Conservation (phyloP, 2,329 filamentous ascomycete genomes). For the Metarhizium album region DNA sequence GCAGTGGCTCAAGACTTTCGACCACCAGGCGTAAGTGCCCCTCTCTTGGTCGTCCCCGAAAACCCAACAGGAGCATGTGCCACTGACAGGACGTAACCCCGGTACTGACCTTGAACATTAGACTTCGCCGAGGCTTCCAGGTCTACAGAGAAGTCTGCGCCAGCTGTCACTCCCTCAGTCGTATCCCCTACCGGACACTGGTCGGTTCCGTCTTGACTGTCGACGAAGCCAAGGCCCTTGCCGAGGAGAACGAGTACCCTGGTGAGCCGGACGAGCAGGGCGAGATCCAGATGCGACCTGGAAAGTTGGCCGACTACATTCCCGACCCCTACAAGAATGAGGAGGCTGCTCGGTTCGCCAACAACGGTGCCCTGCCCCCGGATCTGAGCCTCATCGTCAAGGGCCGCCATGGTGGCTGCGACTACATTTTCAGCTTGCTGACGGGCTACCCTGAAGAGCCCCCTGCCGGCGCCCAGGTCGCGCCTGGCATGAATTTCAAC, state of each 20-base stretch:
- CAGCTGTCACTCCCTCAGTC: conserved; percentile 90
- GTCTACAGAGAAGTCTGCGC: conserved; percentile 98
- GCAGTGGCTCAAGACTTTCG: conserved; percentile 89
- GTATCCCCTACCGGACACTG: conserved; percentile 85
- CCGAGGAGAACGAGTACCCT: conserved; percentile 98
- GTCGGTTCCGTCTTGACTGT: conserved; percentile 90
- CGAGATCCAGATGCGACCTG: conserved; percentile 95
- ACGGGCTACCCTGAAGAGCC: conserved; percentile 97
- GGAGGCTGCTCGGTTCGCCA: conserved; percentile 92
- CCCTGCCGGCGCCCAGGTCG: conserved; percentile 77
- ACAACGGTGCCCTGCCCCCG: conserved; percentile 94
- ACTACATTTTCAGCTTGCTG: conserved; percentile 96
- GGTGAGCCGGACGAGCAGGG: conserved; percentile 96
- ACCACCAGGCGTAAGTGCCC: conserved; percentile 77
- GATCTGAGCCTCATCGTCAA: conserved; percentile 98
- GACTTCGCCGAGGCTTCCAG: conserved; percentile 97
- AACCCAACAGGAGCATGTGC: conserved; percentile 12
- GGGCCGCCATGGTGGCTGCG: conserved; percentile 91
- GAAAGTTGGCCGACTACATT: conserved; percentile 97
- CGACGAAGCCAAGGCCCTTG: conserved; percentile 93
- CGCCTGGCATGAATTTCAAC: conserved; percentile 96
- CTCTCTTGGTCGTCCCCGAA: not conserved
- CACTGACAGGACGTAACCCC: not conserved
- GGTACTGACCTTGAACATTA: conserved; percentile 23
- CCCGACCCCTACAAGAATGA: conserved; percentile 97